phyloP scores from a whole-genome alignment of 2,329 filamentous ascomycete genomes.

The Corniculantispora saksenae region DNA sequence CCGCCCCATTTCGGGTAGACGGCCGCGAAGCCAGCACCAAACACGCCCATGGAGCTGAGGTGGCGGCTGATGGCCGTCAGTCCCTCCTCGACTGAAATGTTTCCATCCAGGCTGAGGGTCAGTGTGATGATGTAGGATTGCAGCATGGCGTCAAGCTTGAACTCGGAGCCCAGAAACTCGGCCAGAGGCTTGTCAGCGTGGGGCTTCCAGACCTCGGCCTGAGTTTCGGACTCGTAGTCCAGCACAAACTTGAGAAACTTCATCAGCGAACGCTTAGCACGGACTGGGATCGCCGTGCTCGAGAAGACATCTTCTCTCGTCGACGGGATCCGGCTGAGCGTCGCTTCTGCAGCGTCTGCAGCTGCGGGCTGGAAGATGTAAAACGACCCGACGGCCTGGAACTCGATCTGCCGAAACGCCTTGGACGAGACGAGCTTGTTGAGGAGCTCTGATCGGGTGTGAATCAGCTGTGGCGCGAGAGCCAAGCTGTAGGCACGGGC shows the following conservation, averaged over 20 bases:
- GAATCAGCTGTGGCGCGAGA: constrained; percentile 82
- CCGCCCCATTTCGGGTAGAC: constrained; percentile 94
- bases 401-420: constrained; percentile 87
- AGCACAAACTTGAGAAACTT: constrained; percentile 89
- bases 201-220: constrained; percentile 58
- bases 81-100: constrained; percentile 64
- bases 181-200: constrained; percentile 57
- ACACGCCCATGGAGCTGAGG: constrained; percentile 80
- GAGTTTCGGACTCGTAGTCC: constrained; percentile 63
- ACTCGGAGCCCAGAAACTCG: constrained; percentile 60
- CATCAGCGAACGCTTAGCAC: constrained; percentile 84
- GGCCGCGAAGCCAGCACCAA: constrained; percentile 86
- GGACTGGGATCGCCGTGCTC: constrained; percentile 71
- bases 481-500: constrained; percentile 80
- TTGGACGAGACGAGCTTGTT: constrained; percentile 83
- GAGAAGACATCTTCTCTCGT: constrained; percentile 91
- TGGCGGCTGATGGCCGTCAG: constrained; percentile 76
- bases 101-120: constrained; percentile 69
- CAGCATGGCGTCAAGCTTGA: constrained; percentile 68
- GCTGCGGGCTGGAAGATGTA: constrained; percentile 65
- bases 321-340: constrained; percentile 74
- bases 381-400: constrained; percentile 89
- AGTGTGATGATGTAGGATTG: constrained; percentile 66
- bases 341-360: constrained; percentile 26
- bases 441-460: constrained; percentile 77